Conservation (phyloP, 352 stramenopile genomes). For the Phytophthora sp. region DNA sequence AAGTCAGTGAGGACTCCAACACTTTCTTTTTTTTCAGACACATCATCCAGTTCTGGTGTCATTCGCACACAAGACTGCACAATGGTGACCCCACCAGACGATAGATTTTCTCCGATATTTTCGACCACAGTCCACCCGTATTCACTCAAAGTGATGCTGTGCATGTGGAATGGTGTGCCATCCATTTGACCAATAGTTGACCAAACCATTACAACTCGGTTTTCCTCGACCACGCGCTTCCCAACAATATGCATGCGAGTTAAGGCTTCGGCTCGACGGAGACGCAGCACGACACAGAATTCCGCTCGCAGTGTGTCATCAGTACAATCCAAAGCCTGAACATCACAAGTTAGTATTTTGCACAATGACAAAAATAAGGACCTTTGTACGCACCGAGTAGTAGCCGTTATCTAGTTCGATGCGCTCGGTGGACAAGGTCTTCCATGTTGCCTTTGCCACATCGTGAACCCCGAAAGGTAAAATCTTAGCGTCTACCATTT, state of each 20-base stretch:
- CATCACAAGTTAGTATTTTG: neutral
- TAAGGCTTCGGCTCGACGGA: slow-evolving; percentile 24
- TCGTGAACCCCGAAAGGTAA: slow-evolving; percentile 19
- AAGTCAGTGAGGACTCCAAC: slow-evolving; percentile 16
- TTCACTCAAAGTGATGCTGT: slow-evolving; percentile 30
- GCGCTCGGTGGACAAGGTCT: slow-evolving; percentile 1
- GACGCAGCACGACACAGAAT: slow-evolving; percentile 19
- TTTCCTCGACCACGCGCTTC: slow-evolving; percentile 28
- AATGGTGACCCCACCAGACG: neutral
- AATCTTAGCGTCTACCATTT: slow-evolving; percentile 27
- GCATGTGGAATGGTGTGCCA: slow-evolving; percentile 12
- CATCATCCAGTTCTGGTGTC: slow-evolving; percentile 7
- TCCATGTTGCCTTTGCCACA: slow-evolving; percentile 14
- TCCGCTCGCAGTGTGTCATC: slow-evolving; percentile 27
- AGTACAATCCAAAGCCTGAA: slow-evolving; percentile 26
- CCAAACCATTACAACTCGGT: slow-evolving; percentile 34
- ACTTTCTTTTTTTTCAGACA: neutral
- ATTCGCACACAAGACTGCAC: slow-evolving; percentile 18
- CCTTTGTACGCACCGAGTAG: slow-evolving; percentile 10
- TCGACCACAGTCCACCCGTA: slow-evolving; percentile 37
- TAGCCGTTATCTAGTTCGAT: slow-evolving; percentile 20
- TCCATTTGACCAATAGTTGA: slow-evolving; percentile 27
- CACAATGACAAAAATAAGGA: neutral
- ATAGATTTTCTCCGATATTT: neutral
- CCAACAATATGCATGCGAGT: slow-evolving; percentile 31